phyloP scores from a whole-genome alignment of 176 grass and related monocot species.

The Musa acuminata region DNA sequence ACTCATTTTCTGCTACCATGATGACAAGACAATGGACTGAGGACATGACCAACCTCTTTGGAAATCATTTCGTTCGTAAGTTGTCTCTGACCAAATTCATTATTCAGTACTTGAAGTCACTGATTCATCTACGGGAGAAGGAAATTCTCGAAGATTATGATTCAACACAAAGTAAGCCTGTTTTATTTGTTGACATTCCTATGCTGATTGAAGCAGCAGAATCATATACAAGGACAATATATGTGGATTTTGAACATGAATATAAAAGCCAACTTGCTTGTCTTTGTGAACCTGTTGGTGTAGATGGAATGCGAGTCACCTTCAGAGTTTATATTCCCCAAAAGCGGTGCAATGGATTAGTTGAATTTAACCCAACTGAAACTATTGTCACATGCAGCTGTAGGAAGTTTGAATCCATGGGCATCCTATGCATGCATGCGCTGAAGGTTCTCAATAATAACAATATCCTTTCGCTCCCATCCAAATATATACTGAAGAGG shows the following conservation, averaged over 20 bases:
- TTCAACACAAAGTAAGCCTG: slow-evolving; percentile 1
- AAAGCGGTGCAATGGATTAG: neutral
- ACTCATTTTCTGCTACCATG: slow-evolving; percentile 15
- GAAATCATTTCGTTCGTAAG: slow-evolving; percentile 7
- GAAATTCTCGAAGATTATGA: slow-evolving; percentile 23
- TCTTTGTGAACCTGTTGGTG: slow-evolving; percentile 21
- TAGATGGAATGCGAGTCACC: neutral
- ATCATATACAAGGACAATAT: slow-evolving; percentile 11
- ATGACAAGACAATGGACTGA: slow-evolving; percentile 5
- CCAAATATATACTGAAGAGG: slow-evolving; percentile 6
- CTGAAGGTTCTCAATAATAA: slow-evolving; percentile 9
- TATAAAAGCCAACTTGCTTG: slow-evolving; percentile 20
- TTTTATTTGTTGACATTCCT: slow-evolving; percentile 16
- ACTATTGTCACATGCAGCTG: neutral
- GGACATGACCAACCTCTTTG: slow-evolving; percentile 5
- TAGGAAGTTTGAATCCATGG: slow-evolving; percentile 6
- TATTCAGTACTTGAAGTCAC: slow-evolving; percentile 12
- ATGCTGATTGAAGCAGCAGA: slow-evolving; percentile 17
- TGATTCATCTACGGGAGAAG: slow-evolving; percentile 5
- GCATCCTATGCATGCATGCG: slow-evolving; percentile 17
- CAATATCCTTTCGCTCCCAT: slow-evolving; percentile 8
- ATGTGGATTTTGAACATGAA: slow-evolving; percentile 14
- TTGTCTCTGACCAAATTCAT: slow-evolving; percentile 12
- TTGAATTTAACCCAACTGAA: slow-evolving; percentile 1
- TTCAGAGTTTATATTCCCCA: slow-evolving; percentile 7